Base-by-base conservation (phyloP, 2,329 filamentous ascomycete genomes). In the Diaporthe batatas region DNA sequence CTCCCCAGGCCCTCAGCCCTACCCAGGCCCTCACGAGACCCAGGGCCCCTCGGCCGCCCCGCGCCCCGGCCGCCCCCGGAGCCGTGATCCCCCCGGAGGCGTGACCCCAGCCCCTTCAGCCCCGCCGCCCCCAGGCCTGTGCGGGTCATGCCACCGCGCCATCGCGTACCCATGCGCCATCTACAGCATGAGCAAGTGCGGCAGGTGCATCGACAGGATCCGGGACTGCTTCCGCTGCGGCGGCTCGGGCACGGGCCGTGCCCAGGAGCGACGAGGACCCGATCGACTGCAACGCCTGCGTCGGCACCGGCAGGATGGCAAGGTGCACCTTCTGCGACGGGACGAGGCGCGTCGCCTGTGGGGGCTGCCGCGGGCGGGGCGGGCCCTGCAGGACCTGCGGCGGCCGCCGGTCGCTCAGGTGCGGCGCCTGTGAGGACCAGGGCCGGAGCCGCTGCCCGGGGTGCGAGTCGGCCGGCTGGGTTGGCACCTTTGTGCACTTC, bases 31-130 rank as follows among this genome's bases (percentile, higher is more conserved):
- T 14, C 2, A 42, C 39, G 16, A 42, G 14, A 42, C 39, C 16
- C 39, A 18, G 7, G 21, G 44, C 44, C 7, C 44, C 2, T 2
- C 21, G 6, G 44, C 18, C 16, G 16, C 44, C 18, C 18, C 44
- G 44, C 14, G 6, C 6, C 44, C 44, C 14, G 6, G 3, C 21
- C 18, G 44, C 6, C 3, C 21, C 21, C 44, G 44, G 14, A 44
- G 42, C 42, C 42, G 4, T 44, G 6, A 18, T 18, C 1, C 0
- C 18, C 21, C 10, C 21, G 18, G 10, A 21, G 44, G 18, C 18
- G 2, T 14, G 16, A 1, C 5, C 44, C 1, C 1, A 4, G 18
- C 1, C 7, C 6, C 21, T n/a, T 1, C 1, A n/a, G 44, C 10
- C 44, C 18, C 2, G 14, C 18, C 6, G 14, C 44, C 44, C 2